These are phyloP conservation scores for Crithidia bombi DNA, from an alignment of 208 protist species.

Conservation along the genomic window DNA sequence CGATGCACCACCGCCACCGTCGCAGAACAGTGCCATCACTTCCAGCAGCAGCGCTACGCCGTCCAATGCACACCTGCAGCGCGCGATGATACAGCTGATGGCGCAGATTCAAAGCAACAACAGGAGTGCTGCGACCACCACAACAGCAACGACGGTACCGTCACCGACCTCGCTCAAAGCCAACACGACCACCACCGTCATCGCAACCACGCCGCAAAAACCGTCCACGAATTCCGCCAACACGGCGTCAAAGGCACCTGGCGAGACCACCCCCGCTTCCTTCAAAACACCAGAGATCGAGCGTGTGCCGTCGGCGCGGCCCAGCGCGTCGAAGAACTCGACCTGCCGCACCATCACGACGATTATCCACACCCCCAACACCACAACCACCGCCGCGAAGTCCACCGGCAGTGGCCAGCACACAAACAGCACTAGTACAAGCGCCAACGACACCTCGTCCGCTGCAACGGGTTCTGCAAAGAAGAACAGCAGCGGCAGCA, in stretches of 20 bases:
- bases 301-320: slow-evolving; percentile 34
- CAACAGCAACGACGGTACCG: background rate
- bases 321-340: slow-evolving; percentile 35
- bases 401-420: slow-evolving; percentile 1
- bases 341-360: slow-evolving; percentile 33
- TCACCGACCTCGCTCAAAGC: background rate
- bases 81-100: slow-evolving; percentile 33
- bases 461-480: background rate
- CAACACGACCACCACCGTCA: background rate
- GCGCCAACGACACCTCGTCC: background rate
- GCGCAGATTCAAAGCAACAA: slow-evolving; percentile 33
- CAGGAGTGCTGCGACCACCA: slow-evolving; percentile 5
- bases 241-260: background rate
- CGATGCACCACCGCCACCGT: slow-evolving; percentile 5
- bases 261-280: background rate
- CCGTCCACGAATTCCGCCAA: background rate
- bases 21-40: slow-evolving; percentile 1
- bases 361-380: slow-evolving; percentile 35
- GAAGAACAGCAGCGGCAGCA: background rate
- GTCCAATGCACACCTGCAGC: slow-evolving; percentile 20
- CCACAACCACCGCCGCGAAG: background rate
- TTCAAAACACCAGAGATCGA: slow-evolving; percentile 37
- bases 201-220: slow-evolving; percentile 22
- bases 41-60: background rate
- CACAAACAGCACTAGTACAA: slow-evolving; percentile 15